Base-by-base conservation (phyloP, 257 asterid species). In the Primulina eburnea region DNA sequence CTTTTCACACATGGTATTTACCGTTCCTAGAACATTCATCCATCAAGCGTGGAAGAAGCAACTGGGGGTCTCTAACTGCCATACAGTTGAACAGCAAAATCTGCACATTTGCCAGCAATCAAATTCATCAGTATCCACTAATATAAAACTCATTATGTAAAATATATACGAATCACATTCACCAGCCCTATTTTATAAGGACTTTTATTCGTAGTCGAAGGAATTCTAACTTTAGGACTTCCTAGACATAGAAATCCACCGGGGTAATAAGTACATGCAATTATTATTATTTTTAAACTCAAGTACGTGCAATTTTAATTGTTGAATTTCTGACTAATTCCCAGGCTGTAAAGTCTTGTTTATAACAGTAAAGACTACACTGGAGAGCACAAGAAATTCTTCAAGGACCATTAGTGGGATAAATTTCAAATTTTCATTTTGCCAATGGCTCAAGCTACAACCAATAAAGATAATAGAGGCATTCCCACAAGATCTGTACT, bases 31-130 rank as follows among this genome's bases (percentile, higher is more conserved):
- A 87, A 62, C 99, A 93, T 32, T 90, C 84, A 57, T 77, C 84
- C 73, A 85, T 60, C 76, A 93, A 76, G 75, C 90, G 94, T 32
- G 96, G 96, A 78, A 93, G 96, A 66, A 90, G 97, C 71, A 89
- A 68, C 72, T 89, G 95, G 43, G 97, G 99, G 77, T 93, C 97
- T 80, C 99, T 85, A 75, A 93, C 95, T 0, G 99, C 80, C 99
- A 90, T 93, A 79, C 99, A 93, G 64, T 93, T 93, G 90, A 93
- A 90, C 88, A 93, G 73, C 84, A 93, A 72, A 77, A 93, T 89
- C 99, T 93, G 99, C 94, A 87, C 53, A 60, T 66, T 37, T 16
- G 32, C 69, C 47, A 68, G 70, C 65, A 78, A 64, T 43, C 53
- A 38, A 67, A 69, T 37, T 68, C 75, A 56, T 78, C 50, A 74